A percentile compares a stretch with the other conserved stretches of the same genome.
Evolutionary conservation across 352 stramenopile species (phyloP).

Genomic region (Saprolegnia parasitica): DNA sequence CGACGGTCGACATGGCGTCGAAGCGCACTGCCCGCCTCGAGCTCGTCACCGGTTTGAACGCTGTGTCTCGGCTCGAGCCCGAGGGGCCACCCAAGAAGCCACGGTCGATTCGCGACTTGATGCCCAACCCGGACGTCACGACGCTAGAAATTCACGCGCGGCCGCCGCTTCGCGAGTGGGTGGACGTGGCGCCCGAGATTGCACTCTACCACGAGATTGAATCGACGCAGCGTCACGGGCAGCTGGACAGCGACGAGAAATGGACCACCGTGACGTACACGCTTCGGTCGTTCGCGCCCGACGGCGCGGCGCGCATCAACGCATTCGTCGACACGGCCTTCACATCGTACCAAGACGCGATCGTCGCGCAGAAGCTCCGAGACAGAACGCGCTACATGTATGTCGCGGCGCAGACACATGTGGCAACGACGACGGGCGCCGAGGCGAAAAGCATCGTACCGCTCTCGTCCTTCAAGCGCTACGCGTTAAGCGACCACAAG

Average conservation of each 20-base stretch:
- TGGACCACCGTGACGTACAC: conserved; percentile 21
- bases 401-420: conserved; percentile 32
- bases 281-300: conserved; percentile 16
- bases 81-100: too few relatives aligned
- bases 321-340: conserved; percentile 33
- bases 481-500: conserved; percentile 33
- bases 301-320: conserved; percentile 43
- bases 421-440: conserved; percentile 26
- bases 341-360: conserved; percentile 33
- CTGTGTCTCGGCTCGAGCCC: too few relatives aligned
- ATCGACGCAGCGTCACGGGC: too few relatives aligned
- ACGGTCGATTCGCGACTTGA: too few relatives aligned
- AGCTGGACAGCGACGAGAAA: neutral
- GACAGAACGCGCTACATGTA: conserved; percentile 50
- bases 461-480: conserved; percentile 50
- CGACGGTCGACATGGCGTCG: too few relatives aligned
- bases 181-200: neutral
- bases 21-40: too few relatives aligned
- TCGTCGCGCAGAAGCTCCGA: conserved; percentile 35
- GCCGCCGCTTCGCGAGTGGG: neutral
- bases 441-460: conserved; percentile 26
- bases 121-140: too few relatives aligned
- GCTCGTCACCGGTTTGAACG: too few relatives aligned
- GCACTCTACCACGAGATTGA: neutral
- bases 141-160: too few relatives aligned